Evolutionary conservation across 805 yeast species (phyloP).

Genomic region (Hermanozyma aechmeae): DNA sequence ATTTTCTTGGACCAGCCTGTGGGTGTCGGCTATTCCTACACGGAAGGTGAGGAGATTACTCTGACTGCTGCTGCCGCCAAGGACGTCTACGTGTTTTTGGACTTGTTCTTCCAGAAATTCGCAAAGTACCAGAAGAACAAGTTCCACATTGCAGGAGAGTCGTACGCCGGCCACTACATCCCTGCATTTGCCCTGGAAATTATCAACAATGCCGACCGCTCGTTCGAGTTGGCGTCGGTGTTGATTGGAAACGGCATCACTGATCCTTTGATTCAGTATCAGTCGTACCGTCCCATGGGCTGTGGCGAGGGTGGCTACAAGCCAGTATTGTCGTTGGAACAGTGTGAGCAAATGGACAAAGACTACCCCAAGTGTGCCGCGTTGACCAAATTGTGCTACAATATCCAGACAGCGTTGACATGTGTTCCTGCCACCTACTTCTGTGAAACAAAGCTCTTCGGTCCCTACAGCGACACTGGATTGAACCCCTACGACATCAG

Average conservation of each 20-base stretch:
- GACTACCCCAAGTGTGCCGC: slow-evolving; percentile 26
- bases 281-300: slow-evolving; percentile 3
- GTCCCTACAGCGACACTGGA: slow-evolving; percentile 37
- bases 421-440: slow-evolving; percentile 31
- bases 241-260: slow-evolving; percentile 7
- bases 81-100: slow-evolving; percentile 28
- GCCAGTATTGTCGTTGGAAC: slow-evolving; percentile 23
- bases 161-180: slow-evolving; percentile 18
- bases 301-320: slow-evolving; percentile 8
- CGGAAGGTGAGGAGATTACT: neutral
- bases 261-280: neutral
- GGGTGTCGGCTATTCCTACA: slow-evolving; percentile 23
- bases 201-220: slow-evolving; percentile 11
- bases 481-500: slow-evolving; percentile 61
- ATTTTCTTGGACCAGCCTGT: slow-evolving; percentile 25
- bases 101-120: slow-evolving; percentile 28
- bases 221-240: slow-evolving; percentile 3
- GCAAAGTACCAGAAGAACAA: slow-evolving; percentile 17
- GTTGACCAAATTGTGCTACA: slow-evolving; percentile 22
- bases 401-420: slow-evolving; percentile 20
- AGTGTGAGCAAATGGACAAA: slow-evolving; percentile 25
- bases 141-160: slow-evolving; percentile 29
- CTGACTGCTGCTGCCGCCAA: slow-evolving; percentile 23
- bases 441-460: slow-evolving; percentile 19
- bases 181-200: slow-evolving; percentile 16